phyloP scores from a whole-genome alignment of 805 yeast species.

The Candida michaelii region DNA sequence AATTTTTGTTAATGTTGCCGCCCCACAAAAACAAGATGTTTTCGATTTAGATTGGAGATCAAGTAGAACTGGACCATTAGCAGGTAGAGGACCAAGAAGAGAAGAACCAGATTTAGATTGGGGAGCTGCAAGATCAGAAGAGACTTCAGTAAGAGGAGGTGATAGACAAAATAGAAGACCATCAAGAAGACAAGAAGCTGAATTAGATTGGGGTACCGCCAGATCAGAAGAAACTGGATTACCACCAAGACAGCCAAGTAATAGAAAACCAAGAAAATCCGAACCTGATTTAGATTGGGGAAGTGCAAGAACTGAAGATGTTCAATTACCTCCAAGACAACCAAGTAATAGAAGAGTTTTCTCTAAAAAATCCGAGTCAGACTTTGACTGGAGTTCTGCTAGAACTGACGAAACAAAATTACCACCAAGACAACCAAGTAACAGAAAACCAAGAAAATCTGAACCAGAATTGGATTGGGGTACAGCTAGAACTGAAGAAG shows the following conservation, averaged over 20 bases:
- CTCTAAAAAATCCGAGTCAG: slow-evolving; percentile 17
- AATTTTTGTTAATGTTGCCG: slow-evolving; percentile 57
- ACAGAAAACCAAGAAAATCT: slow-evolving; percentile 26
- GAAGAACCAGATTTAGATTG: slow-evolving; percentile 28
- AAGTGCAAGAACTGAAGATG: slow-evolving; percentile 34
- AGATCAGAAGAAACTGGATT: slow-evolving; percentile 26
- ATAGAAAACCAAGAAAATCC: slow-evolving; percentile 30
- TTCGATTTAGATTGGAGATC: slow-evolving; percentile 48
- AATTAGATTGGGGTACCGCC: slow-evolving; percentile 48
- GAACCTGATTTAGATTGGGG: slow-evolving; percentile 47
- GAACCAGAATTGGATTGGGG: slow-evolving; percentile 46
- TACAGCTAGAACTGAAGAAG: slow-evolving; percentile 35
- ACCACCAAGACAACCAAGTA: slow-evolving; percentile 21
- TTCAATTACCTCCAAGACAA: slow-evolving; percentile 37
- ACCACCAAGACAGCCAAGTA: slow-evolving; percentile 21
- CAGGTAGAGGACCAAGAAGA: slow-evolving; percentile 23
- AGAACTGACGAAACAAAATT: slow-evolving; percentile 25
- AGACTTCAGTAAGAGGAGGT: slow-evolving; percentile 9
- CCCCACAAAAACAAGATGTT: slow-evolving; percentile 50
- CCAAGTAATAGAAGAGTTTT: slow-evolving; percentile 19
- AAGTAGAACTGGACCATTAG: slow-evolving; percentile 26
- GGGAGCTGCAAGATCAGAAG: slow-evolving; percentile 29
- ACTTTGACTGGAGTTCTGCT: slow-evolving; percentile 29
- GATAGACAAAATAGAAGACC: slow-evolving; percentile 24
- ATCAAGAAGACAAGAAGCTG: slow-evolving; percentile 24